Evolutionary conservation across 257 asterid species (phyloP).

Genomic region (Solanum clarkiae): DNA sequence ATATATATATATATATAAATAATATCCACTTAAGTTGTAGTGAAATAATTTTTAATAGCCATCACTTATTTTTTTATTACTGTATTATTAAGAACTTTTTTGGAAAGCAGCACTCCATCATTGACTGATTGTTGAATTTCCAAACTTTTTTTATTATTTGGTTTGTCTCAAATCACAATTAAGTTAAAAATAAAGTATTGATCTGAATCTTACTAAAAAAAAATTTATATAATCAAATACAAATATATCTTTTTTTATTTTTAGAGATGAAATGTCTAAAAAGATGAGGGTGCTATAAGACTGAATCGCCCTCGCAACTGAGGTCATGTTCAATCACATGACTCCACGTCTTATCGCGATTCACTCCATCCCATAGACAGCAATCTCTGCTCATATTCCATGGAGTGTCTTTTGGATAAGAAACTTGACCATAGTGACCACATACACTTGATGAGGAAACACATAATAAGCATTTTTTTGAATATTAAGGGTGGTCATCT

Average conservation of each 20-base stretch:
- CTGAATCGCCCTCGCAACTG: slow-evolving; percentile 2
- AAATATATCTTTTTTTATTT: neutral
- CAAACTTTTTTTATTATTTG: neutral
- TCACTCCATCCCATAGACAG: slow-evolving; percentile 6
- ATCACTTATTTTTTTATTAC: neutral
- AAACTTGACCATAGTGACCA: neutral
- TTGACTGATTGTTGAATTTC: neutral
- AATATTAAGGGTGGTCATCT: neutral
- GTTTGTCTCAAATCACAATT: neutral
- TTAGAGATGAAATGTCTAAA: neutral
- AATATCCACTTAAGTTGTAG: neutral
- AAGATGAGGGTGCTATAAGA: neutral
- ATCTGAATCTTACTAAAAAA: neutral
- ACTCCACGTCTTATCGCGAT: neutral
- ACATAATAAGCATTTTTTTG: neutral
- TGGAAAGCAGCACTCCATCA: neutral
- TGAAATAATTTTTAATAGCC: neutral
- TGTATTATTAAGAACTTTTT: neutral
- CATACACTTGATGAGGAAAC: neutral
- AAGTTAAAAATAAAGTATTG: no score
- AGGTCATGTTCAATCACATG: slow-evolving; percentile 10
- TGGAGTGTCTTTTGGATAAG: neutral
- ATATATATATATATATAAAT: no score
- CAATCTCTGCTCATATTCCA: slow-evolving; percentile 4
- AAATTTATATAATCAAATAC: neutral